A percentile compares a stretch with the other conserved stretches of the same genome.
Conservation (phyloP, 169 alveolate species). For the Plasmodium berghei region DNA sequence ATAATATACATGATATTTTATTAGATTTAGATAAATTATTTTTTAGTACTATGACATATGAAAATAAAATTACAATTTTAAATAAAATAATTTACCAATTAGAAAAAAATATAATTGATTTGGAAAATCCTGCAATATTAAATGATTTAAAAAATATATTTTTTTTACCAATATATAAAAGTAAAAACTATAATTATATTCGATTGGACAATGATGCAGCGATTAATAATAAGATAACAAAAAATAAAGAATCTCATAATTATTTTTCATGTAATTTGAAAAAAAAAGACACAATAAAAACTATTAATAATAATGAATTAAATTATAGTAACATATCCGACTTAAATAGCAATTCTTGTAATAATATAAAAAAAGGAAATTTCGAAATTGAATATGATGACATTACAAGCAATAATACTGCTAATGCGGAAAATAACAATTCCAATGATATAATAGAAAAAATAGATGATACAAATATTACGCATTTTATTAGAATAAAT, state of each 20-base stretch:
- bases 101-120: slow-evolving; percentile 49
- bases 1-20: slow-evolving; percentile 60
- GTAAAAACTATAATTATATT: slow-evolving; percentile 6
- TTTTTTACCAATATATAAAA: slow-evolving; percentile 38
- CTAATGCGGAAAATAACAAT: background rate
- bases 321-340: background rate
- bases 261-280: background rate
- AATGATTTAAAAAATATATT: slow-evolving; percentile 35
- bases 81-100: slow-evolving; percentile 40
- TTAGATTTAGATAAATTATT: slow-evolving; percentile 49
- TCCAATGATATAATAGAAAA: background rate
- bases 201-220: background rate
- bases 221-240: background rate
- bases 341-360: background rate
- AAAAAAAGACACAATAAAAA: background rate
- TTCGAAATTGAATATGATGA: background rate
- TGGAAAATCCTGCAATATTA: slow-evolving; percentile 32
- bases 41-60: slow-evolving; percentile 15
- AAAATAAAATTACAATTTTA: slow-evolving; percentile 40
- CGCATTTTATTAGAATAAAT: slow-evolving; percentile 28
- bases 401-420: background rate
- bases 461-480: background rate
- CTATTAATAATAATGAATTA: background rate
- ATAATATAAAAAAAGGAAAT: no score
- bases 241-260: background rate